Base-by-base conservation (phyloP, 257 asterid genomes). In the Rubia yunnanensis region DNA sequence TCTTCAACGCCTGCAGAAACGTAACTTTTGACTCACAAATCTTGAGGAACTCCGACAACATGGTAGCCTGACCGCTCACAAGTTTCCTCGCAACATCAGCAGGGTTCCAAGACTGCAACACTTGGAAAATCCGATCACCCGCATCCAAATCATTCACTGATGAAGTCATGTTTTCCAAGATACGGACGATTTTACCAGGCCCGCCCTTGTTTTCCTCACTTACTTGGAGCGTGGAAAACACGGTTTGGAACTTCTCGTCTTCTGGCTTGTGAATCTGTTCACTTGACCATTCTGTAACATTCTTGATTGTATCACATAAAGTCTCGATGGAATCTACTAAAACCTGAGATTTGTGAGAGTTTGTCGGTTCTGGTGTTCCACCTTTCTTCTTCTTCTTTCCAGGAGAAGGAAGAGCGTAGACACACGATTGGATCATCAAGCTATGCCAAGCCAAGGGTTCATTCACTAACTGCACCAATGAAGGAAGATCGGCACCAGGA, bases 311-410 rank as follows among this genome's bases (percentile, higher is more conserved):
- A 14, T 80, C 89, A 54, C 83, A 83, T 36, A 91, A 76, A 69
- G 89, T 86, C 55, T 54, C 77, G 72, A 91, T 74, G 24, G 99
- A 85, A 63, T 72, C 76, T 52, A 57, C 86, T 62, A 94, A 70
- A 54, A 81, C 92, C 3, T 64, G 68, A 20, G 70, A 82, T 7
- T 76, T 74, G 68, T 73, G 76, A 38, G 84, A 61, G 44, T 78
- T 84, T 17, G 73, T 74, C 53, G 80, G 88, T 24, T 85, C 99
- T 1, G 74, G 58, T n/a, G 81, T 48, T 50, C 88, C 88, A 14
- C 92, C 86, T 78, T 88, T 94, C 95, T 86, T 94, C 79, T 90
- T 94, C 94, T 84, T 88, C 80, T 86, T 92, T 26, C 96, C 98
- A 3, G 88, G 79, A 75, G 98, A 95, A 58, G 55, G 70, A 66